A percentile compares a stretch with the other conserved stretches of the same genome.
Evolutionary conservation across 192 early-diverging fungal genomes (phyloP).

Genomic region (Backusella liffmaniae): DNA sequence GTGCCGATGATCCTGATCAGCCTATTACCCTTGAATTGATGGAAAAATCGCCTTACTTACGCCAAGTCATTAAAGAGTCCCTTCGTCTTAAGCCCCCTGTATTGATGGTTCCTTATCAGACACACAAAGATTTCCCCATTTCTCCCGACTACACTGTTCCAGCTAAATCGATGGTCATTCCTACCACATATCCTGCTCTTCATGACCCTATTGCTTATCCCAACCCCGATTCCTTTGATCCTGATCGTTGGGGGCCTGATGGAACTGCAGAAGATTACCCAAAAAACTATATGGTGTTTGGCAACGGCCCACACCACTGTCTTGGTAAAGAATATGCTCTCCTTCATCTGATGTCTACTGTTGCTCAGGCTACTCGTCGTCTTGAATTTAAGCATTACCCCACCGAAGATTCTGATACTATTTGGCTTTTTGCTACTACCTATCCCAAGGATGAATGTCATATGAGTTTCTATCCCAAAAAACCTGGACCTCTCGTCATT

Average conservation of each 20-base stretch:
- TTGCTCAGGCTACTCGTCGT: conserved; percentile 32
- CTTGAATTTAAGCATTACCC: conserved; percentile 34
- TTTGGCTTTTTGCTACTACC: conserved; percentile 41
- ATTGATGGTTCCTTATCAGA: conserved; percentile 42
- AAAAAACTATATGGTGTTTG: conserved; percentile 45
- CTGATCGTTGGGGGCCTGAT: conserved; percentile 36
- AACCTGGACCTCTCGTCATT: neutral
- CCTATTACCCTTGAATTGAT: conserved; percentile 30
- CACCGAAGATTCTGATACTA: conserved; percentile 37
- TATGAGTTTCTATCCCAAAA: conserved; percentile 35
- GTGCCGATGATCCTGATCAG: conserved; percentile 20
- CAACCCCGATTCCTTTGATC: conserved; percentile 37
- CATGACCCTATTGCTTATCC: conserved; percentile 38
- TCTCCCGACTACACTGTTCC: conserved; percentile 34
- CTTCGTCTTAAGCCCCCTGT: conserved; percentile 40
- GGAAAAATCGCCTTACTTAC: conserved; percentile 30
- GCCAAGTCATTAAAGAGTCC: conserved; percentile 40
- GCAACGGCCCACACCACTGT: conserved; percentile 39
- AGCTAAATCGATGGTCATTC: conserved; percentile 37
- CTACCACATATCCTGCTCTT: conserved; percentile 40
- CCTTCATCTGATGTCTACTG: conserved; percentile 31
- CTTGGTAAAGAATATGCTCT: conserved; percentile 42
- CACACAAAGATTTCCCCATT: conserved; percentile 31
- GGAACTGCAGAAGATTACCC: conserved; percentile 33
- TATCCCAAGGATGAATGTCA: conserved; percentile 39